Percentiles rank a stretch among this genome's conserved stretches.
These are phyloP conservation scores for Gossypium bickii DNA, from an alignment of 345 rosid species.

Conservation along the genomic window DNA sequence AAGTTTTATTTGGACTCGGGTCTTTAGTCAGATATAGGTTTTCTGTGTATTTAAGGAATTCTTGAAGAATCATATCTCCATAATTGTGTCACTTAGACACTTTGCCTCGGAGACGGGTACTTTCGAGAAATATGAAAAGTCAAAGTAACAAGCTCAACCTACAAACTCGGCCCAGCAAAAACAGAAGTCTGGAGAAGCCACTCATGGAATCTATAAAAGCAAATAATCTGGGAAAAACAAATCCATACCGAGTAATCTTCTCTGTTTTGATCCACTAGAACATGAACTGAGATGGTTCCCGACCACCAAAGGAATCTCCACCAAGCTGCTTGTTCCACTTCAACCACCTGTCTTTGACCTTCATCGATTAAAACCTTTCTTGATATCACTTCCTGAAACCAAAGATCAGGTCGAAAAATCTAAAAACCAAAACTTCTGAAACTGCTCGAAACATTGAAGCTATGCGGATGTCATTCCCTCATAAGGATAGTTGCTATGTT, in stretches of 20 bases:
- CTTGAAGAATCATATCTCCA: background rate
- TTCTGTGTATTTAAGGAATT: background rate
- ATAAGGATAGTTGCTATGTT: background rate
- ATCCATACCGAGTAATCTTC: slow-evolving; percentile 58
- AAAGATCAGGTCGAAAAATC: background rate
- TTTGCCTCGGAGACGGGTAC: background rate
- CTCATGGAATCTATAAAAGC: background rate
- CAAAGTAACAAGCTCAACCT: background rate
- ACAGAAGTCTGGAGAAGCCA: background rate
- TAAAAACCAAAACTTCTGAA: background rate
- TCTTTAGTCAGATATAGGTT: background rate
- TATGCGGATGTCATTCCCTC: background rate
- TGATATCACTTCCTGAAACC: slow-evolving; percentile 67
- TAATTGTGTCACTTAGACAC: background rate
- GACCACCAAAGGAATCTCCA: slow-evolving; percentile 99
- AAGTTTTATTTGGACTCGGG: background rate
- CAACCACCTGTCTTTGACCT: slow-evolving; percentile 78
- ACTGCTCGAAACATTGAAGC: background rate
- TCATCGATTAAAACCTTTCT: slow-evolving; percentile 71
- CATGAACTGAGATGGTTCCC: slow-evolving; percentile 81
- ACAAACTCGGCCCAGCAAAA: background rate
- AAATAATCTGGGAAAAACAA: background rate
- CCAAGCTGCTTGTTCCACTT: slow-evolving; percentile 86
- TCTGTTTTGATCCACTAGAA: slow-evolving; percentile 79
- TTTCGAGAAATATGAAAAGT: background rate